Conservation (phyloP, 352 stramenopile species). For the Phytopythium ostracodes region DNA sequence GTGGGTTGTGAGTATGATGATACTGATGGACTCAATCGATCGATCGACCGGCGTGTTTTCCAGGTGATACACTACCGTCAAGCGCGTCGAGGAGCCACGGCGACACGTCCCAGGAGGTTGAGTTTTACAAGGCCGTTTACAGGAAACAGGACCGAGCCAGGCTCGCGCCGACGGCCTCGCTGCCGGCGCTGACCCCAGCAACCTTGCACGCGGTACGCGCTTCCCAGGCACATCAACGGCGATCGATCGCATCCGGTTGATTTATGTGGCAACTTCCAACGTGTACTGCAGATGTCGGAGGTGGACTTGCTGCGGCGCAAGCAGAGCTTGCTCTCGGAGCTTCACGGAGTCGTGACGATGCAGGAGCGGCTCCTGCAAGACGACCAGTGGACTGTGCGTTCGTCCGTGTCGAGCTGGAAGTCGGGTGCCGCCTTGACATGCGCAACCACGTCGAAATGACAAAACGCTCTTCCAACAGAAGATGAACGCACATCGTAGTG, state of each 20-base stretch:
- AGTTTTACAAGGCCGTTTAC: slow-evolving; percentile 50
- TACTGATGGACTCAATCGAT: neutral
- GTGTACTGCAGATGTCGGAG: slow-evolving; percentile 33
- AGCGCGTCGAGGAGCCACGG: slow-evolving; percentile 7
- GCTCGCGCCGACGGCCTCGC: slow-evolving; percentile 18
- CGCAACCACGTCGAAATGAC: neutral
- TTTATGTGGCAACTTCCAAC: neutral
- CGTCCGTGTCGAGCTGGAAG: slow-evolving; percentile 71
- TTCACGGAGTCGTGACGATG: slow-evolving; percentile 47
- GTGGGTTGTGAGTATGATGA: neutral
- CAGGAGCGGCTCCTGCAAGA: slow-evolving; percentile 54
- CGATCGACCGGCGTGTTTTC: neutral
- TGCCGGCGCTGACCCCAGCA: slow-evolving; percentile 14
- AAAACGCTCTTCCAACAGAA: neutral
- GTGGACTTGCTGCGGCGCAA: slow-evolving; percentile 54
- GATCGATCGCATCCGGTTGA: neutral
- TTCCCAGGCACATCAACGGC: neutral
- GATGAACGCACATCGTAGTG: slow-evolving; percentile 6
- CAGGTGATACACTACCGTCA: neutral
- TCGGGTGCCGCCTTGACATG: slow-evolving; percentile 21
- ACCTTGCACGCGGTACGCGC: slow-evolving; percentile 34
- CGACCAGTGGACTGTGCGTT: slow-evolving; percentile 63
- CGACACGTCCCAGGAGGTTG: slow-evolving; percentile 39
- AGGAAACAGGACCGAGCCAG: slow-evolving; percentile 36
- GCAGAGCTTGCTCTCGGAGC: slow-evolving; percentile 41